Base-by-base conservation (phyloP, 495 filamentous ascomycete genomes). In the Penicillium alfredii region DNA sequence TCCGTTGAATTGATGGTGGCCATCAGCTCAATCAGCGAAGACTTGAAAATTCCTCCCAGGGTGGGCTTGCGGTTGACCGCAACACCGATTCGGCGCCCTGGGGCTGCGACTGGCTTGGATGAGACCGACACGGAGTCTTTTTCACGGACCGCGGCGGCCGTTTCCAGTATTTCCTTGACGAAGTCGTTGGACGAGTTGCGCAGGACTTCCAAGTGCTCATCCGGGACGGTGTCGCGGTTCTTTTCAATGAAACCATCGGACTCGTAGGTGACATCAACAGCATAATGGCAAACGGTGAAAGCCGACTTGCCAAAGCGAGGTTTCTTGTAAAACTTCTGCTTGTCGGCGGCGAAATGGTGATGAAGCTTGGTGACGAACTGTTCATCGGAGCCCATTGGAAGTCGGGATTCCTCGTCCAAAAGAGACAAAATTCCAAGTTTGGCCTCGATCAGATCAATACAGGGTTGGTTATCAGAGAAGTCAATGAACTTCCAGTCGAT, bases 401-500 rank as follows among this genome's bases (percentile, higher is more conserved):
- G 67, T 42, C 92, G 77, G 22, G 90, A 96, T 58, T 99, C 92
- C 66, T 99, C 92, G 50, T 99, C 92, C 13, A 99, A 66, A 29
- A 99, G 76, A 14, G 89, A 83, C 35, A 99, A 64, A 35, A 99
- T 83, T 51, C 92, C 93, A 24, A 99, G 72, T 60, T 94, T 97
- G 29, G 86, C 89, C 66, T 99, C 92, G 46, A 99, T 99, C 26
- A 99, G 64, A 60, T 99, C 92, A 55, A 99, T 99, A 66, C 92
- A 99, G n/a, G 93, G 93, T 60, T 97, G 88, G 52, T 99, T 99
- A 58, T 99, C 92, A 32, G 92, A 94, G 64, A 97, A 99, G 59
- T 99, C 92, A 68, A 99, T 99, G 59, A 97, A 99, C 8, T 86
- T 94, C 92, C 92, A 99, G 58, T 97, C 90, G 46, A 99, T 99